phyloP scores from a whole-genome alignment of 352 stramenopile genomes.

The Globisporangium canariense region DNA sequence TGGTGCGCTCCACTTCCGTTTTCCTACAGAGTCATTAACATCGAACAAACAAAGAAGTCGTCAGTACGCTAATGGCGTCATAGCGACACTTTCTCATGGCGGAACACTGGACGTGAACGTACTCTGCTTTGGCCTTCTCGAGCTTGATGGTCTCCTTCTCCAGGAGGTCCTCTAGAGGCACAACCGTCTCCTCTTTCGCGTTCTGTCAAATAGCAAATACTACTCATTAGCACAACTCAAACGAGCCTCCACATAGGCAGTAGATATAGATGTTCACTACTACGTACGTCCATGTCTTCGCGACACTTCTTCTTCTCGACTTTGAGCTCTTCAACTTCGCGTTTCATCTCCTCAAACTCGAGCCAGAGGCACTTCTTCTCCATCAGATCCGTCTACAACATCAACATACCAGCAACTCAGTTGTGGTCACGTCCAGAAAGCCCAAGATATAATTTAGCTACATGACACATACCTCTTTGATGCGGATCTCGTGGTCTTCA shows the following conservation, averaged over 20 bases:
- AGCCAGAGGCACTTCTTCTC: conserved; percentile 88
- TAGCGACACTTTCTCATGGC: no score
- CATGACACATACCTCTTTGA: conserved; percentile 56
- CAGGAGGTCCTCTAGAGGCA: conserved; percentile 58
- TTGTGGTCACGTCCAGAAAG: background rate
- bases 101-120: conserved; percentile 5
- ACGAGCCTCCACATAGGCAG: no score
- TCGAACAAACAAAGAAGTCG: no score
- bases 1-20: conserved; percentile 39
- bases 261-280: background rate
- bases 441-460: background rate
- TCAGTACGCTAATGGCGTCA: background rate
- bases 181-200: conserved; percentile 62
- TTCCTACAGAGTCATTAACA: conserved; percentile 30
- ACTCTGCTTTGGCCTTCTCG: conserved; percentile 60
- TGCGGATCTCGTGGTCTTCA: conserved; percentile 72
- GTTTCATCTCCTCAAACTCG: conserved; percentile 75
- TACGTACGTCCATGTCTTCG: conserved; percentile 59
- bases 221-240: background rate
- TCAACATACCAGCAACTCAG: background rate
- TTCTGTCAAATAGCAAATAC: conserved; percentile 25
- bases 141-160: conserved; percentile 70
- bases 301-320: conserved; percentile 63
- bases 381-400: conserved; percentile 66
- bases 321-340: conserved; percentile 63